phyloP scores from a whole-genome alignment of 345 rosid genomes.

The Aurinia saxatilis region DNA sequence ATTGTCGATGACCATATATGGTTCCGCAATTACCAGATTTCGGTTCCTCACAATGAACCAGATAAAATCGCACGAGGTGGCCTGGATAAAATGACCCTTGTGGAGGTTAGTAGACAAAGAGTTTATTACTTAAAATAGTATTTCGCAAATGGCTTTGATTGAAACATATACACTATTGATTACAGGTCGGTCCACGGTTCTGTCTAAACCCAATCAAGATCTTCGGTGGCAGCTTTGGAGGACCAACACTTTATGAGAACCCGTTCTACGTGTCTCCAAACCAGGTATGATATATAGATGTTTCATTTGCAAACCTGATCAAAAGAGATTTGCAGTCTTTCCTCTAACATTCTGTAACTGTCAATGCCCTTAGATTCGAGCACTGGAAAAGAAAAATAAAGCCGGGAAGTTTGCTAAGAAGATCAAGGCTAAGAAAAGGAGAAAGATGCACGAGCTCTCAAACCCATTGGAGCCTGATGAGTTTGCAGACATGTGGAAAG shows the following conservation, averaged over 20 bases:
- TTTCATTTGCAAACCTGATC: neutral
- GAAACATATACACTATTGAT: neutral
- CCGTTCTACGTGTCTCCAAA: conserved; percentile 85
- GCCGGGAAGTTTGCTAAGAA: conserved; percentile 81
- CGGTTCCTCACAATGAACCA: conserved; percentile 87
- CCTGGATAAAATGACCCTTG: conserved; percentile 87
- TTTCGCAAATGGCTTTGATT: neutral
- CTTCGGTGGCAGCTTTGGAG: conserved; percentile 90
- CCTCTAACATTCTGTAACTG: neutral
- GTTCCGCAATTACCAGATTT: conserved; percentile 98
- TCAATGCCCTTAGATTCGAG: conserved; percentile 50
- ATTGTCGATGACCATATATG: conserved; percentile 93
- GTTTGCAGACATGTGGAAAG: conserved; percentile 93
- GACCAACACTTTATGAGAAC: conserved; percentile 86
- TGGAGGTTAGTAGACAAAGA: conserved; percentile 51
- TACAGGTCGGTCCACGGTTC: conserved; percentile 93
- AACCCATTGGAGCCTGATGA: conserved; percentile 88
- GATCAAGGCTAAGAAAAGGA: conserved; percentile 81
- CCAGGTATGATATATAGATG: conserved; percentile 38
- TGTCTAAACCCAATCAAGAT: conserved; percentile 93
- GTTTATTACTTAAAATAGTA: neutral
- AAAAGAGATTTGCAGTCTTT: neutral
- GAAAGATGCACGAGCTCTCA: conserved; percentile 79
- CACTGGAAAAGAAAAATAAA: conserved; percentile 63
- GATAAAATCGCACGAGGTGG: conserved; percentile 85